Conservation (phyloP, 2,329 filamentous ascomycete genomes). For the Graphilbum fragrans region DNA sequence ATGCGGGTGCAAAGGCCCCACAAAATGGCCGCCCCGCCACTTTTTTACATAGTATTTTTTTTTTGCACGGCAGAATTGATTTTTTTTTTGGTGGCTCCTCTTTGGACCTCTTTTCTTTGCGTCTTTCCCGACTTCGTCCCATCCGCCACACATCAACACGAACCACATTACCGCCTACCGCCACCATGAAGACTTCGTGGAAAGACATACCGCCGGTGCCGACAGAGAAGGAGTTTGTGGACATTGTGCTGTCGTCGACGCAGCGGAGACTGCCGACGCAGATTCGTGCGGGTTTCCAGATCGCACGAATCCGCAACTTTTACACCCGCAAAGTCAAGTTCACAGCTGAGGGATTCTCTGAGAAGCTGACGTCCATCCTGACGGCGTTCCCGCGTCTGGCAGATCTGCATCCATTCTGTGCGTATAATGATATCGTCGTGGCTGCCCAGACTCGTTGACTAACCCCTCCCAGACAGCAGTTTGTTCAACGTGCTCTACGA, state of each 20-base stretch:
- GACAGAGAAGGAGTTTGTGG: conserved; percentile 88
- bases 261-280: conserved; percentile 81
- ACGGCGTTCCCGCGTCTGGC: conserved; percentile 86
- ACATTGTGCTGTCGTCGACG: conserved; percentile 89
- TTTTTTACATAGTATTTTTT: background rate
- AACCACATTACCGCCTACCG: background rate
- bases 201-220: conserved; percentile 80
- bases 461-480: conserved; percentile 36
- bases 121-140: background rate
- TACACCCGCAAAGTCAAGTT: conserved; percentile 98
- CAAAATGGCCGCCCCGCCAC: no score
- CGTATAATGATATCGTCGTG: conserved; percentile 13
- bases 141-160: background rate
- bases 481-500: conserved; percentile 97
- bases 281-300: conserved; percentile 92
- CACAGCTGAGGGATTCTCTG: conserved; percentile 72
- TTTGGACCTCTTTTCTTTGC: no score
- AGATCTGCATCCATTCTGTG: conserved; percentile 92
- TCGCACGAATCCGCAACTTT: conserved; percentile 82
- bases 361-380: conserved; percentile 84
- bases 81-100: background rate
- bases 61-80: conserved; percentile 5
- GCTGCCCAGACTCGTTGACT: background rate
- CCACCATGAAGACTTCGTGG: conserved; percentile 22
- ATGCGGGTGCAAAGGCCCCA: no score